phyloP scores from a whole-genome alignment of 805 yeast genomes.

The Saccharomycopsis fermentans region DNA sequence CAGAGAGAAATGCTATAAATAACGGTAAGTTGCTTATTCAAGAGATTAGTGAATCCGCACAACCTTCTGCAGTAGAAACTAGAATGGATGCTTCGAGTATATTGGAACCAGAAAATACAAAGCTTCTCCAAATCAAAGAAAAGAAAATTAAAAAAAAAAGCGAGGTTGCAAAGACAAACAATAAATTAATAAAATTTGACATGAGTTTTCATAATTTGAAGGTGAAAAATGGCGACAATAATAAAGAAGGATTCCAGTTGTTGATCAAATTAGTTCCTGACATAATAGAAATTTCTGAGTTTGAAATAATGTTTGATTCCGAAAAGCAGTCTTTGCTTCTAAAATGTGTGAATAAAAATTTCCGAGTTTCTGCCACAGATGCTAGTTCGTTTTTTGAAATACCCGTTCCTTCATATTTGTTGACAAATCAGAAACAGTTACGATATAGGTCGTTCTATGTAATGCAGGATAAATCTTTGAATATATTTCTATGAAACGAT shows the following conservation, averaged over 20 bases:
- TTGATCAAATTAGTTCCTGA: constrained; percentile 25
- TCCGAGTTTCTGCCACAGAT: constrained; percentile 18
- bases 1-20: constrained; percentile 18
- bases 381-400: constrained; percentile 23
- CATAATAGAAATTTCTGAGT: constrained; percentile 26
- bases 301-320: constrained; percentile 25
- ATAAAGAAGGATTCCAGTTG: constrained; percentile 27
- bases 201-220: constrained; percentile 21
- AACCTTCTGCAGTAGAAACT: neutral
- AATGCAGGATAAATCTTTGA: neutral
- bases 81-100: neutral
- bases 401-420: constrained; percentile 27
- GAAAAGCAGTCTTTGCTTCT: constrained; percentile 25
- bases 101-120: neutral
- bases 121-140: neutral
- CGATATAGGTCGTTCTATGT: neutral
- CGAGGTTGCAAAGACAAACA: constrained; percentile 4
- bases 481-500: constrained; percentile 2
- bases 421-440: neutral
- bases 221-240: constrained; percentile 18
- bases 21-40: constrained; percentile 39
- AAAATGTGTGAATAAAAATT: constrained; percentile 22
- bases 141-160: neutral
- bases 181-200: constrained; percentile 16
- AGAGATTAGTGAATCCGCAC: constrained; percentile 33